Percentiles rank a stretch among this genome's conserved stretches.
Evolutionary conservation across 2,329 filamentous ascomycete species (phyloP).

Genomic region (Colletotrichum euphorbiae): DNA sequence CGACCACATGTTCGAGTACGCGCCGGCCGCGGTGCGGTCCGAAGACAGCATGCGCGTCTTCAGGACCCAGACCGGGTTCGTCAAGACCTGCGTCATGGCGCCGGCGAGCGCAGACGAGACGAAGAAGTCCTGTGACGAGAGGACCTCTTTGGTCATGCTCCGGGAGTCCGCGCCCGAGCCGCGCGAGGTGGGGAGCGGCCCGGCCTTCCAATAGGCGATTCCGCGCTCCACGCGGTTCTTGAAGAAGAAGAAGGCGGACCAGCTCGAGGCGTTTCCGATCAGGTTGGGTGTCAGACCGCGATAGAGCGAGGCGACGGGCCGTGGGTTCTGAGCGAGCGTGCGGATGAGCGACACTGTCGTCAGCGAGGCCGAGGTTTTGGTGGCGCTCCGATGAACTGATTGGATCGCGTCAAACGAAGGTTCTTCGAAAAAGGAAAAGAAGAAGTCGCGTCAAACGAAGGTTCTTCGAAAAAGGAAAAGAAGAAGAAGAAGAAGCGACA

Average conservation of each 20-base stretch:
- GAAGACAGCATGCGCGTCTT: constrained; percentile 97
- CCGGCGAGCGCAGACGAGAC: constrained; percentile 78
- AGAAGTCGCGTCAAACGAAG: constrained; percentile 3
- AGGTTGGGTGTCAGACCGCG: constrained; percentile 91
- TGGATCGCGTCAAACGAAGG: constrained; percentile 1
- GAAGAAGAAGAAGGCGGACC: constrained; percentile 92
- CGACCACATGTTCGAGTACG: constrained; percentile 81
- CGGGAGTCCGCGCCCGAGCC: constrained; percentile 40
- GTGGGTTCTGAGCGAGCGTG: constrained; percentile 60
- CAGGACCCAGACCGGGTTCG: constrained; percentile 97
- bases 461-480: background rate
- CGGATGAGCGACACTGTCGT: constrained; percentile 66
- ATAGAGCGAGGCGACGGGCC: constrained; percentile 79
- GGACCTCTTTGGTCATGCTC: constrained; percentile 48
- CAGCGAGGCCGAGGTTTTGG: constrained; percentile 52
- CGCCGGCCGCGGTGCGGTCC: constrained; percentile 77
- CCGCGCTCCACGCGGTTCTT: constrained; percentile 66
- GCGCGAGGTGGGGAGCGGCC: constrained; percentile 36
- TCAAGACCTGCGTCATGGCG: constrained; percentile 80
- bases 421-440: background rate
- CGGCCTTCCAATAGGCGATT: constrained; percentile 51
- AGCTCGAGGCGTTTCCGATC: constrained; percentile 88
- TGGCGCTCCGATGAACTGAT: constrained; percentile 63
- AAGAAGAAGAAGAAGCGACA: no score
- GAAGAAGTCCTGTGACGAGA: constrained; percentile 81